phyloP scores from a whole-genome alignment of 345 rosid species.

The Moricandia arvensis region DNA sequence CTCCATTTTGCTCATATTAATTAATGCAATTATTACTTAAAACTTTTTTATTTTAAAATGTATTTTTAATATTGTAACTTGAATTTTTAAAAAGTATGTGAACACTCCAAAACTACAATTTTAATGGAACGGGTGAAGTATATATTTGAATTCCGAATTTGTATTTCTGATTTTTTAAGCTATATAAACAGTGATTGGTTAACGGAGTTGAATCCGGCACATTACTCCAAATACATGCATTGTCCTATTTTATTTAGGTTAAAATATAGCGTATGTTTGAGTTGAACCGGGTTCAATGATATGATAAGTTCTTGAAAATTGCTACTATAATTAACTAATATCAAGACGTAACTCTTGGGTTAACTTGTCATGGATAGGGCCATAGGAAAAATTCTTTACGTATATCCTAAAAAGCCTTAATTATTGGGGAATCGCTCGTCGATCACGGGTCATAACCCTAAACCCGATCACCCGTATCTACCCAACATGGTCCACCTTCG shows the following conservation, averaged over 20 bases:
- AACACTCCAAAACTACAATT: too few species aligned
- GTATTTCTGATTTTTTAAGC: background rate
- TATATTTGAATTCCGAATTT: background rate
- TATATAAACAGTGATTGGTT: background rate
- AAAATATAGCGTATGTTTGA: background rate
- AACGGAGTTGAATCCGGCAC: background rate
- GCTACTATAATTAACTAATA: background rate
- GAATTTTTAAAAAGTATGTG: too few species aligned
- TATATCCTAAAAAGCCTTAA: conserved; percentile 27
- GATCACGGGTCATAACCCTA: conserved; percentile 5
- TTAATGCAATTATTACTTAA: too few species aligned
- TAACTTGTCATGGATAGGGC: conserved; percentile 11
- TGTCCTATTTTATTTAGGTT: background rate
- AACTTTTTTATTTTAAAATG: too few species aligned
- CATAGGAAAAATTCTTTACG: conserved; percentile 15
- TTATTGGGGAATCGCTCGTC: conserved; percentile 21
- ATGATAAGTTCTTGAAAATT: background rate
- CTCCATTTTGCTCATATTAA: too few species aligned
- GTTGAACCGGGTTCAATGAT: background rate
- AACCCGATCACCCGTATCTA: conserved; percentile 39
- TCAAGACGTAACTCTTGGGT: background rate
- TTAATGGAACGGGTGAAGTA: too few species aligned
- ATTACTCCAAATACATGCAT: background rate
- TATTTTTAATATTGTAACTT: too few species aligned
- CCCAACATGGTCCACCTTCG: background rate